These are phyloP conservation scores for Ilyonectria sp. DNA, from an alignment of 2,329 filamentous ascomycete species.

Conservation along the genomic window DNA sequence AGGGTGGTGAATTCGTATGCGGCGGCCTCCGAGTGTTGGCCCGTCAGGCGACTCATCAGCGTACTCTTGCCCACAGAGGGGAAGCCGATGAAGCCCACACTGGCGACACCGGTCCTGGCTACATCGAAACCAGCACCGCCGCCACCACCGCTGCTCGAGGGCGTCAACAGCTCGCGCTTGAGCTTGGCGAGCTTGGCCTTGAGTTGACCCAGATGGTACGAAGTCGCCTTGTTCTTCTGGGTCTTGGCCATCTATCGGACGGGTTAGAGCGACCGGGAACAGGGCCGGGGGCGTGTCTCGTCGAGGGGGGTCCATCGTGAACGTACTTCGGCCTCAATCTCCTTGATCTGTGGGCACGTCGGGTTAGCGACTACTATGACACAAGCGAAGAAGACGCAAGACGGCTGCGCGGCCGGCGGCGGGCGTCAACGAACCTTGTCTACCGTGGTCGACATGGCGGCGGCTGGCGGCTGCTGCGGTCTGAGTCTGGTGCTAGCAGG, in stretches of 20 bases:
- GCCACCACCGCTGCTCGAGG: conserved; percentile 85
- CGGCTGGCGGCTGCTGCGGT: conserved; percentile 37
- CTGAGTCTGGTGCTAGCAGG: conserved; percentile 14
- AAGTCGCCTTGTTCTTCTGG: conserved; percentile 97
- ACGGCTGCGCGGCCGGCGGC: not conserved
- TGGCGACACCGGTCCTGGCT: conserved; percentile 95
- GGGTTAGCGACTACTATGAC: conserved; percentile 51
- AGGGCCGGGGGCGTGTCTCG: conserved; percentile 25
- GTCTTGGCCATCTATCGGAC: conserved; percentile 86
- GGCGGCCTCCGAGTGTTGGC: conserved; percentile 96
- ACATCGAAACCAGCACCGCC: conserved; percentile 92
- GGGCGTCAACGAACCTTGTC: conserved; percentile 80
- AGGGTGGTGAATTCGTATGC: conserved; percentile 99
- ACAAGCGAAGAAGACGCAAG: not conserved
- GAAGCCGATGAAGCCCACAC: conserved; percentile 97
- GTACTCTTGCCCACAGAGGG: conserved; percentile 99
- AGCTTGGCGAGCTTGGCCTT: conserved; percentile 99
- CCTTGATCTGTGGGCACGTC: conserved; percentile 81
- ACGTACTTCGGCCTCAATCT: conserved; percentile 93
- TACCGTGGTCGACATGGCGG: conserved; percentile 94
- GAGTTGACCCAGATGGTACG: conserved; percentile 93
- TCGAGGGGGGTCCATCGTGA: conserved; percentile 22
- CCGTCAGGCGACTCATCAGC: conserved; percentile 93
- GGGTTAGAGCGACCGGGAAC: conserved; percentile 39
- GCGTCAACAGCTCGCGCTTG: conserved; percentile 94